phyloP scores from a whole-genome alignment of 306 rosid species.

The Spatholobus suberectus region DNA sequence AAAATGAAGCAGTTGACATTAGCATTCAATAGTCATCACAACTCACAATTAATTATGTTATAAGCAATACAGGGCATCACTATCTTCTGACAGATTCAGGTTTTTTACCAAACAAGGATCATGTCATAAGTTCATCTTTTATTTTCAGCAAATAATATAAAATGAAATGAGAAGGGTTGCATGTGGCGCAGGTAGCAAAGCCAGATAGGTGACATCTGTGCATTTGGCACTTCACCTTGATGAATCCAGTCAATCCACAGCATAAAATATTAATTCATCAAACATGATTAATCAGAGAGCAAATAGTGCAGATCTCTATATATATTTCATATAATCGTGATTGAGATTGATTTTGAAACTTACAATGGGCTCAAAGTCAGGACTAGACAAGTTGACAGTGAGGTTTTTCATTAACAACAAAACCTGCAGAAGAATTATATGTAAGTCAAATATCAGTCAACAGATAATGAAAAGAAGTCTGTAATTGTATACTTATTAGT shows the following conservation, averaged over 20 bases:
- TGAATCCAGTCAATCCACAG: background rate
- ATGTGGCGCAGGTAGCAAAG: background rate
- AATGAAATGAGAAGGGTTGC: background rate
- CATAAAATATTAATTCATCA: background rate
- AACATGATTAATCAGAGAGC: background rate
- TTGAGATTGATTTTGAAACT: constrained; percentile 42
- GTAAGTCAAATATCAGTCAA: background rate
- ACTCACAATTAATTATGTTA: background rate
- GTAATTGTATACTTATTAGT: background rate
- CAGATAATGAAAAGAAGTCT: background rate
- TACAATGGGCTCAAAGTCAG: constrained; percentile 76
- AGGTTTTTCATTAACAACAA: constrained; percentile 87
- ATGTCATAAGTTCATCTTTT: background rate
- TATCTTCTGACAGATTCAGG: background rate
- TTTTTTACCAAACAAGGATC: background rate
- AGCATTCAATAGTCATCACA: background rate
- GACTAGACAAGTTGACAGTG: constrained; percentile 74
- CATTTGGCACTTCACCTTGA: background rate
- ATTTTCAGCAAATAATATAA: background rate
- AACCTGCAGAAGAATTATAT: constrained; percentile 58
- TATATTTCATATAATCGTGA: background rate
- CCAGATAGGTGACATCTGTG: background rate
- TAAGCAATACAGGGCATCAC: background rate
- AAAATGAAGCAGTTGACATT: background rate
- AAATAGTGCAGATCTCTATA: background rate